Percentiles rank a stretch among this genome's conserved stretches.
These are phyloP conservation scores for Fusarium domesticum DNA, from an alignment of 2,329 filamentous ascomycete species.

Conservation along the genomic window DNA sequence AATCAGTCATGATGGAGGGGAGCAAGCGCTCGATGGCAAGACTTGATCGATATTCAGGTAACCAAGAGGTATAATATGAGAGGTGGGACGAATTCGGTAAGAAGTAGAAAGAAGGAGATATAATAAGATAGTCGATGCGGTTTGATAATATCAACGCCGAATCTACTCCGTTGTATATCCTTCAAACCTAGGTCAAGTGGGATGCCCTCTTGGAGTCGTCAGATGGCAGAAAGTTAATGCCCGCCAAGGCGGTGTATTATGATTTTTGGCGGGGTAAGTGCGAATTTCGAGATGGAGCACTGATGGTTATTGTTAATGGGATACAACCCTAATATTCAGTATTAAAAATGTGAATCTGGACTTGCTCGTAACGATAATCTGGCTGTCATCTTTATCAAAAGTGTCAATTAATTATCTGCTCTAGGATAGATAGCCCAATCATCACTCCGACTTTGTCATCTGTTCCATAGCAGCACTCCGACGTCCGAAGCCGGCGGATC, in stretches of 20 bases:
- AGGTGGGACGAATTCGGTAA: too few relatives aligned
- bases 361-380: background rate
- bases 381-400: background rate
- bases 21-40: background rate
- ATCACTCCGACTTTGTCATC: conserved; percentile 20
- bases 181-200: conserved; percentile 1
- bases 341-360: too few relatives aligned
- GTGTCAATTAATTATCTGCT: too few relatives aligned
- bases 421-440: background rate
- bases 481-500: conserved; percentile 27
- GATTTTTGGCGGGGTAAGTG: background rate
- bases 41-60: background rate
- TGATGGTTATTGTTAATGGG: too few relatives aligned
- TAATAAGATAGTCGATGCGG: too few relatives aligned
- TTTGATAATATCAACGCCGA: too few relatives aligned
- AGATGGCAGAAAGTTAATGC: conserved; percentile 15
- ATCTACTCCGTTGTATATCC: background rate
- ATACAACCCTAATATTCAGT: too few relatives aligned
- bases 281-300: background rate
- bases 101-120: background rate
- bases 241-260: conserved; percentile 4
- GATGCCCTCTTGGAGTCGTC: conserved; percentile 2
- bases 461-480: conserved; percentile 8
- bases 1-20: conserved; percentile 43
- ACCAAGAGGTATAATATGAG: background rate